Evolutionary conservation across 306 rosid genomes (phyloP).

Genomic region (Myrica gale): DNA sequence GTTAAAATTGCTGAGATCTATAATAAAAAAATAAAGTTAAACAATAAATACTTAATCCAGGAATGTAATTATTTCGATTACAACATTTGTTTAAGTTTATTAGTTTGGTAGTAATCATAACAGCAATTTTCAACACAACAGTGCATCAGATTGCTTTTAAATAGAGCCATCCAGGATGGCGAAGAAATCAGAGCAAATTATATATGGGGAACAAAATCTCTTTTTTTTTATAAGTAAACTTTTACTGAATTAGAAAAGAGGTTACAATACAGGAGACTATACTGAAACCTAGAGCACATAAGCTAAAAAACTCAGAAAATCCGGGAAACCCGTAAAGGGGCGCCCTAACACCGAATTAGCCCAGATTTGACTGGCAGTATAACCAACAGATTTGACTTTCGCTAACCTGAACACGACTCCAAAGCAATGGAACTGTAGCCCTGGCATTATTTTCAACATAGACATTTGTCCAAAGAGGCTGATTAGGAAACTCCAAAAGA

Average conservation of each 20-base stretch:
- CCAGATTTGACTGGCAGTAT: not conserved
- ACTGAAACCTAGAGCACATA: too few relatives aligned
- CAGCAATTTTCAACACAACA: too few relatives aligned
- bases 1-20: not conserved
- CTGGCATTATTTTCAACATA: slow-evolving; percentile 88
- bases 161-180: not conserved
- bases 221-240: not conserved
- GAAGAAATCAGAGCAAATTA: slow-evolving; percentile 12
- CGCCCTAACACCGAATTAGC: too few relatives aligned
- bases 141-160: not conserved
- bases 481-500: slow-evolving; percentile 93
- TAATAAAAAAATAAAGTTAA: not conserved
- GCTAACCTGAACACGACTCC: slow-evolving; percentile 99
- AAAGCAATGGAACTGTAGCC: slow-evolving; percentile 94
- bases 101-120: too few relatives aligned
- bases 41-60: too few relatives aligned
- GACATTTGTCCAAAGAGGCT: slow-evolving; percentile 93
- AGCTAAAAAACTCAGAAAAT: too few relatives aligned
- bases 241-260: too few relatives aligned
- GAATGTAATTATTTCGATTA: too few relatives aligned
- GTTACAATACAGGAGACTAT: too few relatives aligned
- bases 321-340: too few relatives aligned
- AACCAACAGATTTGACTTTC: slow-evolving; percentile 21
- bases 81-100: too few relatives aligned
- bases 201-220: not conserved